Percentiles rank a stretch among this genome's conserved stretches.
Evolutionary conservation across 805 yeast species (phyloP).

Genomic region (Myxozyma monticola): DNA sequence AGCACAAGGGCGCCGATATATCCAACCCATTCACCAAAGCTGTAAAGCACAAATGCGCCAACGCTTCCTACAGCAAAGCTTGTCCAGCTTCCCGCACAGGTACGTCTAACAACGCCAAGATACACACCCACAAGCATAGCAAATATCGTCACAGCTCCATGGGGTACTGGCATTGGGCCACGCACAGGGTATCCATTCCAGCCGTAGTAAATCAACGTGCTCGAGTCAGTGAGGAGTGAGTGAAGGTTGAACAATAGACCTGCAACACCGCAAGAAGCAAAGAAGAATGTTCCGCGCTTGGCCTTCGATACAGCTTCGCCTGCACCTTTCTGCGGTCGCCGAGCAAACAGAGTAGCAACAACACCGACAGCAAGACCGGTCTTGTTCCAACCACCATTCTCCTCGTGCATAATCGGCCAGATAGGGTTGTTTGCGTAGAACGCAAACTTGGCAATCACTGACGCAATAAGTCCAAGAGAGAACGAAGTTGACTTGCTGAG

Average conservation of each 20-base stretch:
- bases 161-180: slow-evolving; percentile 86
- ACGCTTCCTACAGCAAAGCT: slow-evolving; percentile 47
- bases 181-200: slow-evolving; percentile 92
- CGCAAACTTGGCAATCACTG: slow-evolving; percentile 73
- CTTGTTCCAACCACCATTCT: slow-evolving; percentile 83
- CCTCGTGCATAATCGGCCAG: slow-evolving; percentile 90
- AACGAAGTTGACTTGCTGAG: slow-evolving; percentile 56
- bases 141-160: slow-evolving; percentile 63
- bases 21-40: slow-evolving; percentile 66
- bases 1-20: slow-evolving; percentile 69
- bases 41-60: slow-evolving; percentile 54
- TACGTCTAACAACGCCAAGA: slow-evolving; percentile 42
- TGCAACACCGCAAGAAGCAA: slow-evolving; percentile 72
- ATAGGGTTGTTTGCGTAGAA: slow-evolving; percentile 86
- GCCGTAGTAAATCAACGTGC: slow-evolving; percentile 87
- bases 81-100: slow-evolving; percentile 32
- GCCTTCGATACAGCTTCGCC: slow-evolving; percentile 16
- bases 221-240: slow-evolving; percentile 77
- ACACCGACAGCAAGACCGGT: slow-evolving; percentile 67
- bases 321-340: slow-evolving; percentile 37
- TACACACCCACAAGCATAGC: slow-evolving; percentile 60
- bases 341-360: slow-evolving; percentile 55
- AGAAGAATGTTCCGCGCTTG: slow-evolving; percentile 36
- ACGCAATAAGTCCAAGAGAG: slow-evolving; percentile 66
- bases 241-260: slow-evolving; percentile 68